These are phyloP conservation scores for Scheffersomyces segobiensis DNA, from an alignment of 1,139 yeast genomes.

Conservation along the genomic window DNA sequence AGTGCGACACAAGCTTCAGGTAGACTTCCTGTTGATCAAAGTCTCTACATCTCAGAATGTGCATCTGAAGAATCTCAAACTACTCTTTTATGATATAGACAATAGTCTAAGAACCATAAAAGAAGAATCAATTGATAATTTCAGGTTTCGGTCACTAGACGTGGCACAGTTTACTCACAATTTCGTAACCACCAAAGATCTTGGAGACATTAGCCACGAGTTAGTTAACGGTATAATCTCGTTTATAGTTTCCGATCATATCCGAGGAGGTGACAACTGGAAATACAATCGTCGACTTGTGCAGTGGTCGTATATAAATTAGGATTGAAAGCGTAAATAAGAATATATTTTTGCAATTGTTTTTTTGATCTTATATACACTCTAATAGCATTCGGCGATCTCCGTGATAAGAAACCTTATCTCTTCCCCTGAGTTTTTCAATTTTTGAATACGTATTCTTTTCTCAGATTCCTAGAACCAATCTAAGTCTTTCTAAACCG, in stretches of 20 bases:
- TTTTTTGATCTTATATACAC: background rate
- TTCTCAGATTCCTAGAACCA: background rate
- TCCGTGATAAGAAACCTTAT: slow-evolving; percentile 1
- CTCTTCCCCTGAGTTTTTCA: background rate
- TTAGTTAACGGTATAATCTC: slow-evolving; percentile 30
- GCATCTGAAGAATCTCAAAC: slow-evolving; percentile 13
- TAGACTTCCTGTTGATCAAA: slow-evolving; percentile 13
- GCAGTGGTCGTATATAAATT: slow-evolving; percentile 18
- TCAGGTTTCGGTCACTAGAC: background rate
- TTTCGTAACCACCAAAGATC: slow-evolving; percentile 9
- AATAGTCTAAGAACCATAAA: background rate
- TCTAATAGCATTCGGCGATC: slow-evolving; percentile 1
- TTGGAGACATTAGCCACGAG: slow-evolving; percentile 18
- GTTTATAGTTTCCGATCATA: slow-evolving; percentile 18
- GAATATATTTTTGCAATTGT: background rate
- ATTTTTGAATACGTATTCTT: background rate
- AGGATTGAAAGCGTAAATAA: background rate
- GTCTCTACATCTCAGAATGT: slow-evolving; percentile 27
- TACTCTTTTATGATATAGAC: slow-evolving; percentile 15
- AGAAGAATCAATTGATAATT: background rate
- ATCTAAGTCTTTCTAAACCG: background rate
- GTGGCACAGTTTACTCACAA: background rate
- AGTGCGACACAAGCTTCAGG: slow-evolving; percentile 27
- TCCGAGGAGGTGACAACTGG: slow-evolving; percentile 22
- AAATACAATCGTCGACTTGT: slow-evolving; percentile 18